phyloP scores from a whole-genome alignment of 106 monocot genomes.

The Amphibolis antarctica region DNA sequence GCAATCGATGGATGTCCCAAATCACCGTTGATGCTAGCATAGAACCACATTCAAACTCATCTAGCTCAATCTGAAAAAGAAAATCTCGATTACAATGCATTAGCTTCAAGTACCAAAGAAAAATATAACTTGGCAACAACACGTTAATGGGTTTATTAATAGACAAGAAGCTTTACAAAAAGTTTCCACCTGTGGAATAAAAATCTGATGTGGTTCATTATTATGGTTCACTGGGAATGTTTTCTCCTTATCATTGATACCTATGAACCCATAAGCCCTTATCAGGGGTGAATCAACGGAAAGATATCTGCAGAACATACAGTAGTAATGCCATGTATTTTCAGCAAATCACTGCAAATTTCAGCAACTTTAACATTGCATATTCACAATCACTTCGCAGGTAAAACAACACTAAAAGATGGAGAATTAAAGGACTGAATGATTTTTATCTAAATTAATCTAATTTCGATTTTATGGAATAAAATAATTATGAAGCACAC shows the following conservation, averaged over 20 bases:
- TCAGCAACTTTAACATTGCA: neutral
- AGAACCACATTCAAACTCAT: slow-evolving; percentile 40
- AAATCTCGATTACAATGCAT: slow-evolving; percentile 3
- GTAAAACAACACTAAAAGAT: neutral
- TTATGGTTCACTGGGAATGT: slow-evolving; percentile 15
- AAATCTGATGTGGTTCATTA: slow-evolving; percentile 38
- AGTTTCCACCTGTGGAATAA: slow-evolving; percentile 74
- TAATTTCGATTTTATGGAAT: too few relatives aligned
- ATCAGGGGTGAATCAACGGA: slow-evolving; percentile 67
- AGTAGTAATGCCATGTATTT: slow-evolving; percentile 16
- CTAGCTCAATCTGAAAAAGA: slow-evolving; percentile 63
- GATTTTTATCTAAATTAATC: neutral
- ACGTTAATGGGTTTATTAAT: neutral
- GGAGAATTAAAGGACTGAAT: neutral
- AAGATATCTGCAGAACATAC: slow-evolving; percentile 78
- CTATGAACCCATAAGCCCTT: slow-evolving; percentile 80
- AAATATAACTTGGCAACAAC: too few relatives aligned
- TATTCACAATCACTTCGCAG: neutral
- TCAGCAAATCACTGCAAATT: slow-evolving; percentile 4
- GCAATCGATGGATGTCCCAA: slow-evolving; percentile 54
- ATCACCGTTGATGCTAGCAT: slow-evolving; percentile 56
- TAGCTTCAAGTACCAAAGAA: too few relatives aligned
- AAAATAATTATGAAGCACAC: too few relatives aligned
- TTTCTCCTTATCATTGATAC: slow-evolving; percentile 21
- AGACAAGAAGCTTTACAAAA: slow-evolving; percentile 1